A percentile compares a stretch with the other conserved stretches of the same genome.
Evolutionary conservation across 2,329 filamentous ascomycete genomes (phyloP).

Genomic region (Fusarium sp.): DNA sequence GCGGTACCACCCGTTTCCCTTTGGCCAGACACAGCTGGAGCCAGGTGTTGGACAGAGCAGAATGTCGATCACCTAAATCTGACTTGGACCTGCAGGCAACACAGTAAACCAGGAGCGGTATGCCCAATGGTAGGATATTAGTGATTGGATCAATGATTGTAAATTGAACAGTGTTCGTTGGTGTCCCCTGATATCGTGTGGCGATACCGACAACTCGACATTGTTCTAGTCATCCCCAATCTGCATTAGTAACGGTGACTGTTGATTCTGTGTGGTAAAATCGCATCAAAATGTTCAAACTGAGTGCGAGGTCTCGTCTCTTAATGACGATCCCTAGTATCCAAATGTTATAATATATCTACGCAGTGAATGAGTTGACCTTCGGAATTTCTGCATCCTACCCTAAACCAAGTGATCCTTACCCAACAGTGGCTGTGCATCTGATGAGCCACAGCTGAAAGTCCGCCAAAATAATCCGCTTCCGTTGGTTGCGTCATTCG

Average conservation of each 20-base stretch:
- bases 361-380: not conserved
- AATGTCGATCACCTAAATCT: slow-evolving; percentile 62
- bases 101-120: slow-evolving; percentile 62
- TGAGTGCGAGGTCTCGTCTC: not conserved
- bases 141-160: too few species aligned
- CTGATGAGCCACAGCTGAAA: slow-evolving; percentile 1
- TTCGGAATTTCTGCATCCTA: not conserved
- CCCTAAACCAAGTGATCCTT: not conserved
- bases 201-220: not conserved
- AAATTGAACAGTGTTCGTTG: not conserved
- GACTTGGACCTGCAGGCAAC: slow-evolving; percentile 59
- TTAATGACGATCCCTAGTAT: too few species aligned
- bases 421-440: slow-evolving; percentile 16
- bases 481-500: slow-evolving; percentile 38
- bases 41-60: slow-evolving; percentile 69
- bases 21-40: slow-evolving; percentile 73
- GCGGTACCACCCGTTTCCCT: slow-evolving; percentile 67
- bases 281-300: not conserved
- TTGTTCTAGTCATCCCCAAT: not conserved
- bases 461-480: slow-evolving; percentile 24
- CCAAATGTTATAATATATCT: too few species aligned
- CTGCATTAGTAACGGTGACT: not conserved
- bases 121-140: slow-evolving; percentile 58
- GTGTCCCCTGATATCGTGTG: not conserved
- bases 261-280: not conserved